Conservation (phyloP, 129 eudicot species). For the Apium graveolens region DNA sequence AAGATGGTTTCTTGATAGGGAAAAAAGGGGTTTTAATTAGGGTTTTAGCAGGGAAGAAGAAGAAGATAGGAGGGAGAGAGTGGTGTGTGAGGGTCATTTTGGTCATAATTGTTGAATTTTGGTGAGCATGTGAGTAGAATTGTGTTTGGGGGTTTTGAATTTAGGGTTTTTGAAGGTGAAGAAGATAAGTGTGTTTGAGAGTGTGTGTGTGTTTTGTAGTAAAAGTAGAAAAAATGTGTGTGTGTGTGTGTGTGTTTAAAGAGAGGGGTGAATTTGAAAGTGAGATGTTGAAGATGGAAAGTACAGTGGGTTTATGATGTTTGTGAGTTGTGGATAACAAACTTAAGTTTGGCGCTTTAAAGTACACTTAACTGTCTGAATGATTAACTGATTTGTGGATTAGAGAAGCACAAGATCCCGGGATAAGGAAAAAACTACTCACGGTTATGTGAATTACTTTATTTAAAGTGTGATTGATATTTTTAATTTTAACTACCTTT, state of each 20-base stretch:
- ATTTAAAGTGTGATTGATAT: too few species aligned
- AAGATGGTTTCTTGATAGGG: conserved; percentile 26
- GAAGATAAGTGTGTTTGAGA: not conserved
- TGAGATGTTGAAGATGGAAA: conserved; percentile 10
- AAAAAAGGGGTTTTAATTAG: conserved; percentile 14
- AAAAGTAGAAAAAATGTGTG: not conserved
- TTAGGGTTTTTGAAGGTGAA: conserved; percentile 16
- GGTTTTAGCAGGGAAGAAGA: conserved; percentile 23
- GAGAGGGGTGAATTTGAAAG: not conserved
- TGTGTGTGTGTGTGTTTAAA: too few species aligned
- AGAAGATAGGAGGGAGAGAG: conserved; percentile 33
- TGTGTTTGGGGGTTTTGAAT: conserved; percentile 5
- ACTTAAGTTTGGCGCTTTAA: conserved; percentile 38
- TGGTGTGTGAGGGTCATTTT: conserved; percentile 41
- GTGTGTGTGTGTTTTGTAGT: not conserved
- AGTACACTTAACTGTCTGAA: not conserved
- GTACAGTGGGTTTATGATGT: conserved; percentile 10
- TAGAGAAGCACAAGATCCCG: not conserved
- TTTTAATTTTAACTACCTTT: too few species aligned
- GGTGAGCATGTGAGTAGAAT: conserved; percentile 24
- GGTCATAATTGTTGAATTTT: conserved; percentile 18
- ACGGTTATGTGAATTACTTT: too few species aligned
- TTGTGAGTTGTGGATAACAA: conserved; percentile 38
- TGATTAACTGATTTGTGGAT: not conserved
- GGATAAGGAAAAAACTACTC: too few species aligned